Evolutionary conservation across 2,329 filamentous ascomycete genomes (phyloP).

Genomic region (Aspergillus sp.): DNA sequence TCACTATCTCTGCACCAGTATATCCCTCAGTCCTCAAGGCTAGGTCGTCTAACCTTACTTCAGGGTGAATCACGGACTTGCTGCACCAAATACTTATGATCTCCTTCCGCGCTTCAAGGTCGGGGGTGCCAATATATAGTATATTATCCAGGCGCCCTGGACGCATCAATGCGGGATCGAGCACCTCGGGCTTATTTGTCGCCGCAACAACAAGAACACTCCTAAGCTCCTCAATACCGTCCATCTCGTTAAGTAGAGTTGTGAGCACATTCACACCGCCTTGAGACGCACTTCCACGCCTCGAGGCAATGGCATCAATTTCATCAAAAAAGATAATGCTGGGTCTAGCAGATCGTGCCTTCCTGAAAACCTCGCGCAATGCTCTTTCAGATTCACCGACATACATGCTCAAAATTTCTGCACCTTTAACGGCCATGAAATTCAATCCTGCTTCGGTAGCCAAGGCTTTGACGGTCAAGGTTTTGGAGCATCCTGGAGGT

Average conservation of each 20-base stretch:
- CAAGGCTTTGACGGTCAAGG: slow-evolving; percentile 83
- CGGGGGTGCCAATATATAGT: slow-evolving; percentile 82
- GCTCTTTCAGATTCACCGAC: slow-evolving; percentile 90
- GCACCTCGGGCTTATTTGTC: slow-evolving; percentile 82
- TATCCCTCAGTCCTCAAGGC: slow-evolving; percentile 70
- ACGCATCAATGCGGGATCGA: slow-evolving; percentile 82
- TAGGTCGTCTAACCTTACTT: slow-evolving; percentile 66
- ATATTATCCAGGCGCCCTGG: slow-evolving; percentile 82
- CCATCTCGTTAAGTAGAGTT: slow-evolving; percentile 90
- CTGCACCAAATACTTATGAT: slow-evolving; percentile 70
- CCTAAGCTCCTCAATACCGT: slow-evolving; percentile 81
- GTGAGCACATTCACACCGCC: slow-evolving; percentile 77
- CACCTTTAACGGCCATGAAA: slow-evolving; percentile 91
- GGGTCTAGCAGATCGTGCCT: slow-evolving; percentile 79
- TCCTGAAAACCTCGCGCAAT: slow-evolving; percentile 79
- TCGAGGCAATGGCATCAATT: slow-evolving; percentile 78
- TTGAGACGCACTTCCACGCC: slow-evolving; percentile 51
- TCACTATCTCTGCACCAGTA: slow-evolving; percentile 80
- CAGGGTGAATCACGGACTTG: slow-evolving; percentile 58
- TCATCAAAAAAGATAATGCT: slow-evolving; percentile 98
- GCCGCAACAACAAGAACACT: slow-evolving; percentile 86
- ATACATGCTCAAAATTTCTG: slow-evolving; percentile 94
- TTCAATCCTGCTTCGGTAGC: slow-evolving; percentile 90
- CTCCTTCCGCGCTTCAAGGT: slow-evolving; percentile 68
- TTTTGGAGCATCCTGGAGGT: slow-evolving; percentile 93